These are phyloP conservation scores for Globisporangium abappressorium DNA, from an alignment of 352 stramenopile genomes.

Conservation along the genomic window DNA sequence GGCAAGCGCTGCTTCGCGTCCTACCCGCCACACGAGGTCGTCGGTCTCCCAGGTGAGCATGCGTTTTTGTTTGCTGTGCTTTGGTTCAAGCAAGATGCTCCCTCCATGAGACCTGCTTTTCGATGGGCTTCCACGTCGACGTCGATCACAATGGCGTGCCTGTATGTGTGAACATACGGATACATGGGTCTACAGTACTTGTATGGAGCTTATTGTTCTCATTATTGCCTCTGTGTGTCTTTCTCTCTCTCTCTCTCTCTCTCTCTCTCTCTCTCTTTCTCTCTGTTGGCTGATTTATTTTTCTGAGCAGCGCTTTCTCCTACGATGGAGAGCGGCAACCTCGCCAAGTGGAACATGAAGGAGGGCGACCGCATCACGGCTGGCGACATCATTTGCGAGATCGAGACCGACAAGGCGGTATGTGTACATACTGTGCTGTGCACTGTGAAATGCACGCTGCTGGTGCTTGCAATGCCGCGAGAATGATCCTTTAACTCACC, in stretches of 20 bases:
- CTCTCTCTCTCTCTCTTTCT: too few species aligned
- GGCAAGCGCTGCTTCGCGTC: constrained; percentile 55
- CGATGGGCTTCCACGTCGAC: not conserved
- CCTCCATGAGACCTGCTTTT: not conserved
- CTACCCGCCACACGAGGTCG: constrained; percentile 75
- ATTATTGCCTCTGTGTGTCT: not conserved
- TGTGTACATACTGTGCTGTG: not conserved
- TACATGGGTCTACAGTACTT: not conserved
- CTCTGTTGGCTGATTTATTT: not conserved
- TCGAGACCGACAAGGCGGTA: constrained; percentile 99
- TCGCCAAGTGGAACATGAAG: constrained; percentile 94
- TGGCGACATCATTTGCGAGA: constrained; percentile 95
- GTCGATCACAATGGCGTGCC: not conserved
- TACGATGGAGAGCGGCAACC: constrained; percentile 97
- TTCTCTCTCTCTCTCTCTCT: too few species aligned
- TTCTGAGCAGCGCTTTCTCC: constrained; percentile 86
- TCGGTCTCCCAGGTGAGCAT: constrained; percentile 66
- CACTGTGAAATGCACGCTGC: not conserved
- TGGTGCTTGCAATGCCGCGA: not conserved
- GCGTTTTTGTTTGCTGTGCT: not conserved
- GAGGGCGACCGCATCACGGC: constrained; percentile 92
- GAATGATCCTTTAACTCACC: not conserved
- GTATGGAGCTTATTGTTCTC: not conserved
- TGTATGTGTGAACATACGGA: constrained; percentile 3
- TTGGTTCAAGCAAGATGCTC: not conserved